Conservation (phyloP, 2,329 filamentous ascomycete genomes). For the Calycina herbarum region DNA sequence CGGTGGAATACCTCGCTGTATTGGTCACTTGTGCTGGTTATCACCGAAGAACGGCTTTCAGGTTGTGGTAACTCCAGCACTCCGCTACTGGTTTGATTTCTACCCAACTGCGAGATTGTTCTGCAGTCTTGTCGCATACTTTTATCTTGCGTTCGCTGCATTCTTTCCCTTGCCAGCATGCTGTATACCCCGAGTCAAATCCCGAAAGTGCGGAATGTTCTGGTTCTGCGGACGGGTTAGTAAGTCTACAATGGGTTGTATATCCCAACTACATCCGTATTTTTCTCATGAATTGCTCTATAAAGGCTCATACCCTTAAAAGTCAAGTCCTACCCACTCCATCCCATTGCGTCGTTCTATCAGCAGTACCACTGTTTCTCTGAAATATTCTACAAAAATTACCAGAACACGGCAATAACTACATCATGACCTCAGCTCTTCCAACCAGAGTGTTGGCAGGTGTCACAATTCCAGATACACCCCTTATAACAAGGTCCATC, state of each 20-base stretch:
- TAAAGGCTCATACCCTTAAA: neutral
- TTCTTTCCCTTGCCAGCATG: neutral
- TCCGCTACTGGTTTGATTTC: neutral
- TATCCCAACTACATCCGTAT: too few relatives aligned
- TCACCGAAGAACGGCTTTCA: neutral
- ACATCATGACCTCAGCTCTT: neutral
- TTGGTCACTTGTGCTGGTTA: neutral
- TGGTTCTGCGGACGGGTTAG: neutral
- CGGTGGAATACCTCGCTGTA: neutral
- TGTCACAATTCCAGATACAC: constrained; percentile 40
- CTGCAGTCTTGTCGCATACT: neutral
- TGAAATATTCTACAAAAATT: too few relatives aligned
- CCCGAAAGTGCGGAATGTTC: neutral
- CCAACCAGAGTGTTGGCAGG: constrained; percentile 35
- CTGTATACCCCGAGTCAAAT: neutral
- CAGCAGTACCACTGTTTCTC: neutral
- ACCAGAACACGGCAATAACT: neutral
- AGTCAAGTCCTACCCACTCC: neutral
- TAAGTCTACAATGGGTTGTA: neutral
- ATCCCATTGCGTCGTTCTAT: neutral
- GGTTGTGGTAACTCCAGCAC: neutral
- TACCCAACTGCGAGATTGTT: neutral
- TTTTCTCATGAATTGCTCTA: neutral
- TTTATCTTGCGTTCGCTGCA: neutral
- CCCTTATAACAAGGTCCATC: constrained; percentile 40